Evolutionary conservation across 73 alveolate species (phyloP).

Genomic region (Stentor roeselii): DNA sequence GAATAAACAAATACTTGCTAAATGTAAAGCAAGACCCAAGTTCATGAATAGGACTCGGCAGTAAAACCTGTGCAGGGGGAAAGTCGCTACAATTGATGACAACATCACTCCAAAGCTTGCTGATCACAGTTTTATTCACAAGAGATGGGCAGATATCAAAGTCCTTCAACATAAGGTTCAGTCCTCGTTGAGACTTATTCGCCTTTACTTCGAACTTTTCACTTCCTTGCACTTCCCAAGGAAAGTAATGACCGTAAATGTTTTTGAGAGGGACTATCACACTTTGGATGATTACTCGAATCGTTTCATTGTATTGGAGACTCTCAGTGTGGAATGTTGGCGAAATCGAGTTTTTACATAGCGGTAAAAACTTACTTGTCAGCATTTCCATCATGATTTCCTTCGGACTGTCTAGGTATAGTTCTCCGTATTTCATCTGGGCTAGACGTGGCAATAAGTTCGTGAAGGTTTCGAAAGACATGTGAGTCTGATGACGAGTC

Average conservation of each 20-base stretch:
- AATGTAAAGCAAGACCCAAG: background rate
- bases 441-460: constrained; percentile 45
- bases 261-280: background rate
- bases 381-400: constrained; percentile 48
- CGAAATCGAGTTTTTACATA: background rate
- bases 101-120: constrained; percentile 31
- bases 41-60: background rate
- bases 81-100: background rate
- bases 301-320: background rate
- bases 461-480: constrained; percentile 55
- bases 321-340: background rate
- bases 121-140: constrained; percentile 46
- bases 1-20: background rate
- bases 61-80: background rate
- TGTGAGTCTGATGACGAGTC: constrained; percentile 46
- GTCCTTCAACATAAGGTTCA: background rate
- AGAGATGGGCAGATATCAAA: constrained; percentile 10
- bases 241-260: background rate
- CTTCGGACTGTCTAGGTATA: constrained; percentile 10
- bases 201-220: background rate
- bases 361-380: constrained; percentile 43
- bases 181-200: background rate
- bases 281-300: background rate
- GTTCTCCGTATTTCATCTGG: constrained; percentile 31
- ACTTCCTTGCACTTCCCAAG: background rate